Evolutionary conservation across 2,329 filamentous ascomycete genomes (phyloP).

Genomic region (Phyllosticta citrichinensis): DNA sequence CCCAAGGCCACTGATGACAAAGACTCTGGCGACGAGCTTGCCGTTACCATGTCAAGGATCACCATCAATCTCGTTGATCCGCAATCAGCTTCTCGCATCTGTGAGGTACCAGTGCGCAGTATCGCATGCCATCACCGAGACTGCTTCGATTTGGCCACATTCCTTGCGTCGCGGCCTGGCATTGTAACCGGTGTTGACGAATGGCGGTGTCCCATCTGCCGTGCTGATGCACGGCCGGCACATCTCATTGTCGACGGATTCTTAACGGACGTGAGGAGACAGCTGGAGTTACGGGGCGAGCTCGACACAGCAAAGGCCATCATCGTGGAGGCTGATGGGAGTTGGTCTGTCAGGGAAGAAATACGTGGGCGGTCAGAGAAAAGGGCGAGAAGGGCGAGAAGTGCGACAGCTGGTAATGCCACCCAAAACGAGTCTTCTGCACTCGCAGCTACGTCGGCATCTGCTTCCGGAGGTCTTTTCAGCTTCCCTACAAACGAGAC

Average conservation of each 20-base stretch:
- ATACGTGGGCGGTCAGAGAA: too few species aligned
- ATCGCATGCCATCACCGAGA: slow-evolving; percentile 63
- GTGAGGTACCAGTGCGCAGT: slow-evolving; percentile 62
- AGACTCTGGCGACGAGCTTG: slow-evolving; percentile 39
- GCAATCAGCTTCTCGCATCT: slow-evolving; percentile 41
- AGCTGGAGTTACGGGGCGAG: slow-evolving; percentile 41
- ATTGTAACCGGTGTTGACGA: slow-evolving; percentile 46
- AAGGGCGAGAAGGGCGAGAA: too few species aligned
- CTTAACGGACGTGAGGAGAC: slow-evolving; percentile 50
- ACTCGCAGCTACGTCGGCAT: too few species aligned
- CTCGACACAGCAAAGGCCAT: slow-evolving; percentile 48
- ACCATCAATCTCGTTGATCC: slow-evolving; percentile 39
- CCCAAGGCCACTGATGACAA: slow-evolving; percentile 12
- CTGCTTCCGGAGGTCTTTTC: too few species aligned
- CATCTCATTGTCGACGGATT: slow-evolving; percentile 66
- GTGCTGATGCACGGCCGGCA: slow-evolving; percentile 63
- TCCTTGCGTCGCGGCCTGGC: slow-evolving; percentile 52
- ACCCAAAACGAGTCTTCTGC: too few species aligned
- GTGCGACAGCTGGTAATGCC: too few species aligned
- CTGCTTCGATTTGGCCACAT: slow-evolving; percentile 83
- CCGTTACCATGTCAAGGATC: slow-evolving; percentile 29
- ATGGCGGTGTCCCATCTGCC: slow-evolving; percentile 84
- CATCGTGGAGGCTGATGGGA: slow-evolving; percentile 44
- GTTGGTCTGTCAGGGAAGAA: slow-evolving; percentile 40
- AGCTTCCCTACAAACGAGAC: too few species aligned